A percentile compares a stretch with the other conserved stretches of the same genome.
phyloP scores from a whole-genome alignment of 257 asterid species.

The Petunia axillaris region DNA sequence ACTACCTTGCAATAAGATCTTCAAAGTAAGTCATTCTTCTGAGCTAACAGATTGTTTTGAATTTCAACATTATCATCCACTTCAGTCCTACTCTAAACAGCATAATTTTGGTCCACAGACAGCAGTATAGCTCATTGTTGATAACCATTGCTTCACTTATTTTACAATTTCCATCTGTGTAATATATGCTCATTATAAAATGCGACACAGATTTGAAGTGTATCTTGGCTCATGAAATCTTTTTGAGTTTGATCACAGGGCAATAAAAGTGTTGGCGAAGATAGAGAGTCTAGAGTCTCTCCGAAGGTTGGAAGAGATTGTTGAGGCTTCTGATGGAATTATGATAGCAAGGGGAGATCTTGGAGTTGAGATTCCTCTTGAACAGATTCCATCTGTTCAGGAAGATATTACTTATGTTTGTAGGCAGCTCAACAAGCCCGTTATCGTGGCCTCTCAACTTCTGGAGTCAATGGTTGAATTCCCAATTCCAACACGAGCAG shows the following conservation, averaged over 20 bases:
- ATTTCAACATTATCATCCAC: not conserved
- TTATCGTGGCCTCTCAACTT: conserved; percentile 84
- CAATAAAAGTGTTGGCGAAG: conserved; percentile 76
- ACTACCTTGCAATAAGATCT: conserved; percentile 56
- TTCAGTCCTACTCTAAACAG: too few relatives aligned
- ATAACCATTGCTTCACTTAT: not conserved
- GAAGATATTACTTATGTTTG: conserved; percentile 59
- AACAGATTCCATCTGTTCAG: conserved; percentile 81
- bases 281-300: conserved; percentile 77
- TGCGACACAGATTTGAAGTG: not conserved
- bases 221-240: not conserved
- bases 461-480: conserved; percentile 85
- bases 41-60: not conserved
- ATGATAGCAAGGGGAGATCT: conserved; percentile 98
- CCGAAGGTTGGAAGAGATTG: conserved; percentile 64
- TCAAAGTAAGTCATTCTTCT: conserved; percentile 46
- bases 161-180: not conserved
- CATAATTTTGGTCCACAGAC: not conserved
- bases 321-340: conserved; percentile 76
- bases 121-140: not conserved
- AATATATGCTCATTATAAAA: not conserved
- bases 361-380: conserved; percentile 87
- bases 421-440: conserved; percentile 84
- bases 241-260: conserved; percentile 40
- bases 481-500: conserved; percentile 91